Evolutionary conservation across 352 stramenopile genomes (phyloP), one percentile per base, ranked within the genome.

Genomic region (Aphanomyces invadans): DNA sequence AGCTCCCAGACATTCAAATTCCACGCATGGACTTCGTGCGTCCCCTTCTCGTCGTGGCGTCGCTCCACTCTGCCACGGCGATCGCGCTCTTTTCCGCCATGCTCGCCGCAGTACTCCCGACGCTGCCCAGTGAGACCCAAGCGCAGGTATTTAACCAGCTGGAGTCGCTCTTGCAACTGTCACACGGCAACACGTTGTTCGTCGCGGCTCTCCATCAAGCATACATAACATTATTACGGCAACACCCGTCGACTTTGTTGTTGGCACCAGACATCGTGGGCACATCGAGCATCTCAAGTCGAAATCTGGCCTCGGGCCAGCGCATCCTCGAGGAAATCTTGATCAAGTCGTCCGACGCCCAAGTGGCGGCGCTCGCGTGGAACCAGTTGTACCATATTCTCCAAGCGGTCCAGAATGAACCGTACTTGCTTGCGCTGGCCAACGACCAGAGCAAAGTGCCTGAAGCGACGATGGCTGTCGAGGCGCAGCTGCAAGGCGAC

Each of bases 1-100:
- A 91, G 21, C 88, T 81, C 64, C 84, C 85, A 25, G 85, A 93
- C 48, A 93, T 93, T 65, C 76, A 91, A 46, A 91, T 93, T 65
- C 77, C 81, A 28, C 70, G 79, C 9, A 71, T 68, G 44, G 85
- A 93, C 63, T 77, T 93, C 46, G 33, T 91, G 39, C 70, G 79
- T 29, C 85, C 85, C 17, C 71, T 93, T 7, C 81, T 90, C 63
- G 69, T 69, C 9, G 68, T 93, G 0, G 90, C 81, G 31, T 72
- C 80, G 31, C 75, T 74, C 28, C 80, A 90, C 45, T 53, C 67
- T 1, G 48, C 70, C 17, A 87, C 74, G 1, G 78, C 80, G 42
- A 75, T 62, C 46, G 53, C 74, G 21, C 61, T 86, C 29, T 86
- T 88, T 21, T 68, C 70, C 1, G 57, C 53, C 42, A 5, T 87